Percentiles rank a stretch among this genome's conserved stretches.
phyloP scores from a whole-genome alignment of 2,329 filamentous ascomycete genomes.

The Aspergillus sp. region DNA sequence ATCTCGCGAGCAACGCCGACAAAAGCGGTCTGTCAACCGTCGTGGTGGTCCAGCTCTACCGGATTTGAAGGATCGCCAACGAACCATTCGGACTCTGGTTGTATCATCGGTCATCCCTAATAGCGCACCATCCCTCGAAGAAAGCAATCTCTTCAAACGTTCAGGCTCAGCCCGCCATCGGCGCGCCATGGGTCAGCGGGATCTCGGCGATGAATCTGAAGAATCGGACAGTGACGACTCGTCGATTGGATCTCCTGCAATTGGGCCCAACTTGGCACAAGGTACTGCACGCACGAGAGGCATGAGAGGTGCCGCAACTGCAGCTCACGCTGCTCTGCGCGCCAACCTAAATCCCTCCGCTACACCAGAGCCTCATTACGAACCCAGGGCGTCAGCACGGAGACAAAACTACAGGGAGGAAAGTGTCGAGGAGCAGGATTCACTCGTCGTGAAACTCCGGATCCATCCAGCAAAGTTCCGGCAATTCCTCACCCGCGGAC shows the following conservation, averaged over 20 bases:
- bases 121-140: conserved; percentile 69
- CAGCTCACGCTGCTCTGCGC: conserved; percentile 78
- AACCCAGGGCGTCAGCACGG: conserved; percentile 61
- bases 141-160: conserved; percentile 80
- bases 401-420: conserved; percentile 68
- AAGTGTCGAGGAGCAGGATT: conserved; percentile 63
- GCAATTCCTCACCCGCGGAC: conserved; percentile 52
- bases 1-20: conserved; percentile 83
- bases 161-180: conserved; percentile 57
- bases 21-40: conserved; percentile 92
- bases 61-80: conserved; percentile 91
- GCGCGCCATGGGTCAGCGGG: conserved; percentile 51
- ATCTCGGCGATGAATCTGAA: conserved; percentile 68
- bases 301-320: conserved; percentile 80
- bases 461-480: conserved; percentile 66
- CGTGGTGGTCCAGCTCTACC: conserved; percentile 86
- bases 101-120: conserved; percentile 91
- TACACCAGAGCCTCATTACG: conserved; percentile 73
- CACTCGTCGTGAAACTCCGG: conserved; percentile 66
- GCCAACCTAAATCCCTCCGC: conserved; percentile 71
- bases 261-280: conserved; percentile 57
- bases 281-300: conserved; percentile 80
- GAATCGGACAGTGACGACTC: conserved; percentile 91
- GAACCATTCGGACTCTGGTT: conserved; percentile 85
- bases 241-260: conserved; percentile 73